Conservation (phyloP, 1,284 basidiomycete species). For the Puccinia coronata region DNA sequence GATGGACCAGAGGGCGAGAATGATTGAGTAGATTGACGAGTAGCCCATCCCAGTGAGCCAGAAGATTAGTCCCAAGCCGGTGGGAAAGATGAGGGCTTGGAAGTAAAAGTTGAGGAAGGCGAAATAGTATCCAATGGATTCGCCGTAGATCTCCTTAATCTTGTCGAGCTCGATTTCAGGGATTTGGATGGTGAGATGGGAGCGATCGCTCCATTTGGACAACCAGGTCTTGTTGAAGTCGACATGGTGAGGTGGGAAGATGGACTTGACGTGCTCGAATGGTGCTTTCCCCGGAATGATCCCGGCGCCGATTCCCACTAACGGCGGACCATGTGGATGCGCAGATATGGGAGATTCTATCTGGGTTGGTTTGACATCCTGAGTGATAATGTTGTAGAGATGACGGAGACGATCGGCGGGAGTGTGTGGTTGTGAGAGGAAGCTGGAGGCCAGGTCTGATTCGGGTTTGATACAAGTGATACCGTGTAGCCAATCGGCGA, state of each 20-base stretch:
- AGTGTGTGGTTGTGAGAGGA: conserved; percentile 63
- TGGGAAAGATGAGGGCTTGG: conserved; percentile 70
- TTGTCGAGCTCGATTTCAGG: conserved; percentile 64
- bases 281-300: conserved; percentile 37
- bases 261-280: conserved; percentile 40
- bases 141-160: conserved; percentile 75
- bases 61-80: conserved; percentile 66
- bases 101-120: conserved; percentile 83
- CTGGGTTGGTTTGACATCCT: conserved; percentile 15
- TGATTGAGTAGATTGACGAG: conserved; percentile 73
- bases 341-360: conserved; percentile 33
- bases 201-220: conserved; percentile 58
- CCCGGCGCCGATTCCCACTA: conserved; percentile 38
- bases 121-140: conserved; percentile 85
- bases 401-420: conserved; percentile 77
- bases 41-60: conserved; percentile 67
- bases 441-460: conserved; percentile 18
- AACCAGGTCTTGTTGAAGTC: conserved; percentile 36
- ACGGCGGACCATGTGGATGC: conserved; percentile 16
- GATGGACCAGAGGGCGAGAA: conserved; percentile 76
- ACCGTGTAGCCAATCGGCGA: conserved; percentile 68
- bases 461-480: conserved; percentile 63
- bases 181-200: conserved; percentile 64
- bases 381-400: conserved; percentile 72
- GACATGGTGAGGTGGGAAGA: conserved; percentile 47